These are phyloP conservation scores for Fusarium fujikuroi DNA, from an alignment of 2,329 filamentous ascomycete genomes.

Conservation along the genomic window DNA sequence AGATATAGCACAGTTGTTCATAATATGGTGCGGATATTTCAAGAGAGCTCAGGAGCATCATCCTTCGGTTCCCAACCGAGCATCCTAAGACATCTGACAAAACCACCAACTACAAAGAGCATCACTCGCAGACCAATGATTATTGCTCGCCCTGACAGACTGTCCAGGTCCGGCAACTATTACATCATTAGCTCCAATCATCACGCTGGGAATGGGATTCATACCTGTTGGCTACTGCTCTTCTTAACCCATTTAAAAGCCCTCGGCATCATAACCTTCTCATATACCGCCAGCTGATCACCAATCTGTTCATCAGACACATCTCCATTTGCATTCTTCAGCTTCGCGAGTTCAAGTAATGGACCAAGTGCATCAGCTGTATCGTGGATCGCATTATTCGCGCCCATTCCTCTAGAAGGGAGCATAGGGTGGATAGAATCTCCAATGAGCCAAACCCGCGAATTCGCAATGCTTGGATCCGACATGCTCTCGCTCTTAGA, in stretches of 20 bases:
- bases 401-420: neutral
- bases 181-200: accelerated
- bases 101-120: accelerated
- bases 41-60: neutral
- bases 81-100: accelerated
- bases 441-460: neutral
- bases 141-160: accelerated
- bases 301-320: accelerated
- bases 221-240: neutral
- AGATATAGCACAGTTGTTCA: accelerated
- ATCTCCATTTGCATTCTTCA: accelerated
- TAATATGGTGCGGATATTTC: too few species aligned
- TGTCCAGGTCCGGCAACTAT: neutral
- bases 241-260: neutral
- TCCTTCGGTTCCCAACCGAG: neutral
- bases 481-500: accelerated
- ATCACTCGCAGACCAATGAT: neutral
- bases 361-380: neutral
- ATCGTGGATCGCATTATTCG: neutral
- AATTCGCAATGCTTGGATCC: accelerated
- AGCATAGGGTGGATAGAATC: neutral
- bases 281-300: accelerated
- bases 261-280: neutral
- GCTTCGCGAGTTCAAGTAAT: neutral
- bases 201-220: neutral